phyloP scores from a whole-genome alignment of 768 basidiomycete species.

The Phylloporus sp. region DNA sequence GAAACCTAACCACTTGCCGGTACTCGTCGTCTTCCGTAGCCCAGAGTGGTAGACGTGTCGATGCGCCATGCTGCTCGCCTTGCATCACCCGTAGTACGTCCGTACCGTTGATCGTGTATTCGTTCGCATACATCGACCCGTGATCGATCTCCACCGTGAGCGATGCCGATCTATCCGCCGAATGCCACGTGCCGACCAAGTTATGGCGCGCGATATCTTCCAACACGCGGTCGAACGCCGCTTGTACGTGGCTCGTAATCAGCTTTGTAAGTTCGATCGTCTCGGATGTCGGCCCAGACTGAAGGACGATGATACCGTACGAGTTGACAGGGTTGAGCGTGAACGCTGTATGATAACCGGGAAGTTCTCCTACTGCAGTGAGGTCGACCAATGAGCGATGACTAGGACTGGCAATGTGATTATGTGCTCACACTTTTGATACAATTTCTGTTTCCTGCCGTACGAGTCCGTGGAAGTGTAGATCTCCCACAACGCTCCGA shows the following conservation, averaged over 20 bases:
- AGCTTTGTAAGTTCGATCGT: slow-evolving; percentile 30
- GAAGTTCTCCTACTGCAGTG: slow-evolving; percentile 35
- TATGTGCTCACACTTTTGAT: slow-evolving; percentile 5
- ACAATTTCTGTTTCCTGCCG: slow-evolving; percentile 34
- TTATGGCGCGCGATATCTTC: slow-evolving; percentile 21
- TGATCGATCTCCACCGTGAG: slow-evolving; percentile 29
- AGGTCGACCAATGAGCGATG: not conserved
- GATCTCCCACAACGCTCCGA: slow-evolving; percentile 44
- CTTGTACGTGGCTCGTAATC: slow-evolving; percentile 31
- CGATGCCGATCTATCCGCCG: slow-evolving; percentile 22
- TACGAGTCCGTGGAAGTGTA: slow-evolving; percentile 25
- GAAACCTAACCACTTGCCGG: slow-evolving; percentile 18
- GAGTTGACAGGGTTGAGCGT: slow-evolving; percentile 36
- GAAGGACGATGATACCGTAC: slow-evolving; percentile 39
- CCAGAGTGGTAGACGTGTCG: slow-evolving; percentile 28
- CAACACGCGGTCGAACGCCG: slow-evolving; percentile 32
- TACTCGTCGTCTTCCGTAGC: slow-evolving; percentile 38
- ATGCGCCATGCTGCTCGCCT: not conserved
- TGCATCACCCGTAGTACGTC: slow-evolving; percentile 35
- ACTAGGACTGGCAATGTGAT: no score
- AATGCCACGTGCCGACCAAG: slow-evolving; percentile 35
- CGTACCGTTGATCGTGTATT: slow-evolving; percentile 31
- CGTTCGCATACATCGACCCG: slow-evolving; percentile 27
- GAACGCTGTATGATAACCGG: slow-evolving; percentile 39
- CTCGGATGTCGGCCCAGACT: slow-evolving; percentile 35